Conservation (phyloP, 1,139 yeast species). For the Kodamaea arcana region DNA sequence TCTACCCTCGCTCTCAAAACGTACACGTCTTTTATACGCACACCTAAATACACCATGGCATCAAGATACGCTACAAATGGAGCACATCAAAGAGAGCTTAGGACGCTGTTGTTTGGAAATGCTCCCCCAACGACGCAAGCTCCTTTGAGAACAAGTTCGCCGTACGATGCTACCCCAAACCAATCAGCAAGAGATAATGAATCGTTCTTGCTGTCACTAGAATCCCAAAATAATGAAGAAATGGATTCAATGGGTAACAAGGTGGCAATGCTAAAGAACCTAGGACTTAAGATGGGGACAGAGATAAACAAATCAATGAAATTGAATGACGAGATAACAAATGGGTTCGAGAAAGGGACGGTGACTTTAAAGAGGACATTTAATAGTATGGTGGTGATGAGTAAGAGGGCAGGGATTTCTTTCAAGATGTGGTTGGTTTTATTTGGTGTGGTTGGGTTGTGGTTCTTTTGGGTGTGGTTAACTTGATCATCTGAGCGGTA, state of each 20-base stretch:
- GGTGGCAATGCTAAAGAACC: conserved; percentile 63
- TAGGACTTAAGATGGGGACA: conserved; percentile 75
- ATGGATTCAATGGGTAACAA: conserved; percentile 66
- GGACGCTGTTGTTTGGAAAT: conserved; percentile 43
- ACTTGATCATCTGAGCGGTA: no score
- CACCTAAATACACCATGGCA: conserved; percentile 11
- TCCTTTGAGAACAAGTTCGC: conserved; percentile 43
- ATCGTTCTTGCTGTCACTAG: conserved; percentile 65
- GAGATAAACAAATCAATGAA: conserved; percentile 75
- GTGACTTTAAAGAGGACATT: conserved; percentile 61
- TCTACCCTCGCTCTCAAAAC: no score
- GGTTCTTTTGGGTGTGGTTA: conserved; percentile 85
- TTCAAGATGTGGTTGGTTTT: conserved; percentile 77
- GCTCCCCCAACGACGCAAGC: conserved; percentile 24
- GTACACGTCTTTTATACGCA: no score
- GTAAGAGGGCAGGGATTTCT: conserved; percentile 74
- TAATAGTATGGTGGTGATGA: conserved; percentile 74
- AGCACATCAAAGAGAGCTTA: conserved; percentile 43
- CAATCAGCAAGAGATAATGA: conserved; percentile 44
- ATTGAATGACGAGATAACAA: conserved; percentile 54
- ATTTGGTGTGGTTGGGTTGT: conserved; percentile 54
- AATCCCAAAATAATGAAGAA: conserved; percentile 81
- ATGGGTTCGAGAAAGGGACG: conserved; percentile 40
- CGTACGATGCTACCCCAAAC: conserved; percentile 43
- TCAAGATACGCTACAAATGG: conserved; percentile 29